Evolutionary conservation across 1,284 basidiomycete genomes (phyloP), one percentile per base, ranked within the genome.

Genomic region (Microbotryomycetes sp.): DNA sequence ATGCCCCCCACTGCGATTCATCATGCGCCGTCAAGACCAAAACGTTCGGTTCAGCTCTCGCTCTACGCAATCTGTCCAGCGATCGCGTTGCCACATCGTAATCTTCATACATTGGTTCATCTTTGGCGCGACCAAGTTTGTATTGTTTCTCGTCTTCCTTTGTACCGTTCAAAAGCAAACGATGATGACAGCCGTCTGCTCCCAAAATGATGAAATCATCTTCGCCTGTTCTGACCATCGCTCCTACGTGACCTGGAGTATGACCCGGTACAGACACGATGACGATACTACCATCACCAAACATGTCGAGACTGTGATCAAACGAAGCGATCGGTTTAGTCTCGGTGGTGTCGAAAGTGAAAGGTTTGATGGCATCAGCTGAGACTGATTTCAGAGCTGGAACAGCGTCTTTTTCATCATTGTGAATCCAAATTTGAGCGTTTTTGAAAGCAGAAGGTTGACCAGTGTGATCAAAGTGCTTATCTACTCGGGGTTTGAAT

Each of bases 241-340:
- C 68, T 60, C 80, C 81, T 59, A 84, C 62, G 68, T 84, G 83
- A 0, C 83, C 82, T 1, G 76, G 71, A 29, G 81, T 74, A 71
- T 84, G 82, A 0, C 83, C 83, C 16, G 81, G 79, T 6, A 82
- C 77, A 65, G 84, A 80, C 58, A 84, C 75, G 59, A 85, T 74
- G 69, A 83, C 82, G 47, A 83, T 62, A 63, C 80, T 81, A 3
- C 83, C 83, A 64, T 85, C 83, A 16, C 78, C 79, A 68, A 80
- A 83, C 64, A 79, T 80, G 73, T 85, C 83, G 29, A 80, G 68
- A 6, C 80, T 79, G 49, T 74, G 77, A 6, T 79, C 78, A 72
- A 83, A 84, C 3, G 81, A 80, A 0, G 81, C 82, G 36, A 84
- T 62, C 23, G 51, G 28, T 32, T 22, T 46, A 1, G 49, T 45